Evolutionary conservation across 768 basidiomycete genomes (phyloP).

Genomic region (Hypholoma sublateritium): DNA sequence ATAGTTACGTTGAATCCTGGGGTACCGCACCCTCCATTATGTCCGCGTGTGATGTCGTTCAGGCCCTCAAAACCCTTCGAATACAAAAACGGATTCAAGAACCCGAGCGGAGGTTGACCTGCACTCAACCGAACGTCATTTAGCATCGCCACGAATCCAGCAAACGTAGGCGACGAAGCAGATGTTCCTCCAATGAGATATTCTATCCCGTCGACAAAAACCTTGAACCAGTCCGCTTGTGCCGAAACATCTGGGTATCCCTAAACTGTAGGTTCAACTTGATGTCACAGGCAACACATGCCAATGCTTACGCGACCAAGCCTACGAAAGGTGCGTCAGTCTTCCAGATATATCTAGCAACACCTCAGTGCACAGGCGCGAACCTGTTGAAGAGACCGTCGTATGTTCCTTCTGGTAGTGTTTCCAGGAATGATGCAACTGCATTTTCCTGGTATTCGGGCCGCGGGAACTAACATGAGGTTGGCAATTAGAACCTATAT

Average conservation of each 20-base stretch:
- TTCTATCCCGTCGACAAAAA: slow-evolving; percentile 40
- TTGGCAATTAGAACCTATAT: neutral
- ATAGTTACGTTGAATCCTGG: slow-evolving; percentile 52
- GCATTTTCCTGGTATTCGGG: slow-evolving; percentile 53
- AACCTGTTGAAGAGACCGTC: slow-evolving; percentile 61
- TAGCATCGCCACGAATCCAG: slow-evolving; percentile 59
- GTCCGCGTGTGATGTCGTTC: slow-evolving; percentile 58
- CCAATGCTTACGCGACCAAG: slow-evolving; percentile 46
- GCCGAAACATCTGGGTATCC: slow-evolving; percentile 68
- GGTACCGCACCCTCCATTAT: slow-evolving; percentile 58
- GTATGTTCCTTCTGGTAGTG: slow-evolving; percentile 48
- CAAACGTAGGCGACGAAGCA: slow-evolving; percentile 59
- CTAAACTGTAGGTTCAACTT: slow-evolving; percentile 24
- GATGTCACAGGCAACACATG: neutral
- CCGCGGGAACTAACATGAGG: slow-evolving; percentile 41
- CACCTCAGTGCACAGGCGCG: slow-evolving; percentile 19
- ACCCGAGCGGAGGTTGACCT: slow-evolving; percentile 49
- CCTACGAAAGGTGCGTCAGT: slow-evolving; percentile 26
- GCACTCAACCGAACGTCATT: slow-evolving; percentile 55
- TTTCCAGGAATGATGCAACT: slow-evolving; percentile 44
- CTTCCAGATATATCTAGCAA: neutral
- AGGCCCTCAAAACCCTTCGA: slow-evolving; percentile 36
- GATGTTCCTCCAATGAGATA: slow-evolving; percentile 57
- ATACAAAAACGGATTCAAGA: slow-evolving; percentile 66
- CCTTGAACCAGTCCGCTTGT: slow-evolving; percentile 46